These are phyloP conservation scores for Botrytis paeoniae DNA, from an alignment of 2,329 filamentous ascomycete species.

Conservation along the genomic window DNA sequence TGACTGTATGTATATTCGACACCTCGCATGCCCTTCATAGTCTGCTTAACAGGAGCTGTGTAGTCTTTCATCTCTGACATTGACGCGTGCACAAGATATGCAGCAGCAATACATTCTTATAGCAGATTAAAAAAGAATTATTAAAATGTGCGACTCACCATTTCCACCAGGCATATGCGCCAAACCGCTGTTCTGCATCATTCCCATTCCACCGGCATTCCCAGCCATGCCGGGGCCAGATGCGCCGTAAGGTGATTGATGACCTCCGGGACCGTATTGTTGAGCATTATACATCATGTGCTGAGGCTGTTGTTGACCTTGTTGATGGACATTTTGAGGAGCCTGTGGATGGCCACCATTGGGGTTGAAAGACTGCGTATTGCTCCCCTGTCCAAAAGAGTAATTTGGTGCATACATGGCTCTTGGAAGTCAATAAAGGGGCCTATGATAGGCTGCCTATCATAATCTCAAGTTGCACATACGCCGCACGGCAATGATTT, in stretches of 20 bases:
- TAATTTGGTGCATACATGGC: conserved; percentile 26
- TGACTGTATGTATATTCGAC: conserved; percentile 4
- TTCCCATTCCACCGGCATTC: conserved; percentile 42
- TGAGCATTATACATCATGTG: conserved; percentile 57
- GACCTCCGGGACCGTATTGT: conserved; percentile 29
- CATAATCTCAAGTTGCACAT: conserved; percentile 21
- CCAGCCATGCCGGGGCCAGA: conserved; percentile 33
- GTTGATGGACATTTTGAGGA: conserved; percentile 24
- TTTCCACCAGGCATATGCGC: conserved; percentile 36
- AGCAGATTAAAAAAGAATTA: conserved; percentile 1
- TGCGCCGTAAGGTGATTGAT: conserved; percentile 33
- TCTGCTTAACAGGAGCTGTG: neutral
- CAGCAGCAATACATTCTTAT: conserved; percentile 8
- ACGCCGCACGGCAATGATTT: conserved; percentile 21
- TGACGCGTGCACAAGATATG: conserved; percentile 5
- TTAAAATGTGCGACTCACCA: conserved; percentile 35
- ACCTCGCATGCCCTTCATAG: neutral
- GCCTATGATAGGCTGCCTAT: conserved; percentile 22
- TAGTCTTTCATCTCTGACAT: neutral
- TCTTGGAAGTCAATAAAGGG: conserved; percentile 12
- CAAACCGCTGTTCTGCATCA: conserved; percentile 53
- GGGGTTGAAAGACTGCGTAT: conserved; percentile 22
- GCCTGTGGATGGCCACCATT: conserved; percentile 23
- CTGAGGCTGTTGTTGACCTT: conserved; percentile 37
- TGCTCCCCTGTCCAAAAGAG: conserved; percentile 22